phyloP scores from a whole-genome alignment of 805 yeast genomes.

The Pichia ethanolica region DNA sequence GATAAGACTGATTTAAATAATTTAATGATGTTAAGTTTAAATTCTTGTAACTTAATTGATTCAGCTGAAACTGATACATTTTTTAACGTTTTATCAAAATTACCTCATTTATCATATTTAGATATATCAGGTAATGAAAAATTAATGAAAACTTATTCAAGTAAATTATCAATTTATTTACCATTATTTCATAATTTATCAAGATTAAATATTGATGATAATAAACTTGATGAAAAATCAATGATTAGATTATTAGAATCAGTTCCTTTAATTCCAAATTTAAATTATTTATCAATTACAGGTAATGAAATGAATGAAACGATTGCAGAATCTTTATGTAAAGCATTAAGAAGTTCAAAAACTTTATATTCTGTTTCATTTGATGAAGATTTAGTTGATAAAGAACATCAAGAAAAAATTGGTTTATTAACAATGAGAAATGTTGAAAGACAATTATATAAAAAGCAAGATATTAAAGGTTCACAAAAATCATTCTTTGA shows the following conservation, averaged over 20 bases:
- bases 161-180: constrained; percentile 51
- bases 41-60: constrained; percentile 52
- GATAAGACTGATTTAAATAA: constrained; percentile 12
- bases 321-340: constrained; percentile 57
- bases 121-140: constrained; percentile 68
- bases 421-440: constrained; percentile 79
- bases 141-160: constrained; percentile 56
- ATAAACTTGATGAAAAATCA: constrained; percentile 48
- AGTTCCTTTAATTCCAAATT: constrained; percentile 56
- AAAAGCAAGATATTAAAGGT: constrained; percentile 2
- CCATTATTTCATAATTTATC: constrained; percentile 61
- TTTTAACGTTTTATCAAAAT: constrained; percentile 42
- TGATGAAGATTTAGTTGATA: constrained; percentile 55
- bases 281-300: constrained; percentile 61
- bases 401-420: constrained; percentile 57
- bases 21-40: constrained; percentile 50
- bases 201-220: constrained; percentile 66
- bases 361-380: constrained; percentile 63
- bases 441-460: constrained; percentile 49
- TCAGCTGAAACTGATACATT: constrained; percentile 43
- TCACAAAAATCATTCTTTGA: constrained; percentile 7
- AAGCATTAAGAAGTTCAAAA: constrained; percentile 58
- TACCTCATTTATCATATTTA: constrained; percentile 58
- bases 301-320: constrained; percentile 58
- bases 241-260: constrained; percentile 58